Evolutionary conservation across 1,284 basidiomycete genomes (phyloP), one percentile per base, ranked within the genome.

Genomic region (Cutaneotrichosporon spelunceum): DNA sequence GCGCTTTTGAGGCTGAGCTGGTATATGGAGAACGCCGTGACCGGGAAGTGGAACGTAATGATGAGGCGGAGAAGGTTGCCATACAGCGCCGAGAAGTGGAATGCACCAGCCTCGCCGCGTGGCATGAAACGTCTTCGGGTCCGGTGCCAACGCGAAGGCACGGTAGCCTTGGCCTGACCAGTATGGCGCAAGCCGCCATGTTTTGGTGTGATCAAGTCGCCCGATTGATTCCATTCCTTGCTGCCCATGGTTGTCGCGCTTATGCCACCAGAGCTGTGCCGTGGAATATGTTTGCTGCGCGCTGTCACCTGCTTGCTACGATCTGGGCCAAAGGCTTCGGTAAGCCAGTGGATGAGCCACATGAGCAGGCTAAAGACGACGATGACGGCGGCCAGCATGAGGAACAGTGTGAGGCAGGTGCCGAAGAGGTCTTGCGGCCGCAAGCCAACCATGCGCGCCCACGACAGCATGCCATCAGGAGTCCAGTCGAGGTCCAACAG

Each of bases 61-160:
- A 98, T 84, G 60, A 95, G 83, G 56, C 95, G 88, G 59, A 94
- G 85, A 56, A 98, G 85, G 78, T 97, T 98, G 52, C 94, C 94
- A 66, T 79, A 79, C 19, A 80, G 64, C 9, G 78, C 77, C 1
- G 75, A 70, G 45, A 74, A 75, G 62, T 80, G 78, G 61, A 79
- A 80, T 9, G 78, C 79, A 1, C 79, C 79, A 3, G 79, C 75
- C 49, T 76, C 76, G 10, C 79, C 79, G 57, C 75, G 76, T 50
- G 70, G 66, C 27, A 72, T 67, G 70, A 79, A 80, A 29, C 78
- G 72, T 33, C 67, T 72, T 73, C 78, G 79, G 33, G 71, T 72
- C 6, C 76, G 62, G 21, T 74, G 66, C 13, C 55, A 71, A 49
- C 52, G 52, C 34, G 34, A 39, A 4, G 52, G 52, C 5, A 34